phyloP scores from a whole-genome alignment of 345 rosid species.

The Chamaenerion angustifolium region DNA sequence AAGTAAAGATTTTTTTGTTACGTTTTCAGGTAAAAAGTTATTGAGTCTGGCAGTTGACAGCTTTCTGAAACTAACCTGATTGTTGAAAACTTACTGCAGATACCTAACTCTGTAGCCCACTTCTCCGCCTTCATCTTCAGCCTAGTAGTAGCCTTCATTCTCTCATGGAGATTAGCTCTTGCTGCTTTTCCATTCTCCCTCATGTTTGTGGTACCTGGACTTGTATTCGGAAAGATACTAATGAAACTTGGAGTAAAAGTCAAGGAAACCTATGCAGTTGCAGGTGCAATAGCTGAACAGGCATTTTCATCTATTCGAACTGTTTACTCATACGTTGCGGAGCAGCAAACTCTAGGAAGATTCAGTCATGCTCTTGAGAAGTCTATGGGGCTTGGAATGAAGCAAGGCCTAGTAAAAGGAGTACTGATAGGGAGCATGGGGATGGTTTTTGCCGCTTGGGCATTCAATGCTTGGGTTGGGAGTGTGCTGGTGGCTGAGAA shows the following conservation, averaged over 20 bases:
- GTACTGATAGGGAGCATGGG: conserved; percentile 43
- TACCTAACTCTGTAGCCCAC: conserved; percentile 28
- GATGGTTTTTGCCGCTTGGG: conserved; percentile 34
- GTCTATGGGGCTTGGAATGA: conserved; percentile 28
- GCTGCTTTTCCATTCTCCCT: conserved; percentile 34
- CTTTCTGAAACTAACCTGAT: too few species aligned
- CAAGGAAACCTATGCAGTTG: conserved; percentile 29
- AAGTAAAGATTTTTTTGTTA: too few species aligned
- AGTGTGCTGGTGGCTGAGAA: conserved; percentile 30
- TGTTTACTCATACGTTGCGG: conserved; percentile 37
- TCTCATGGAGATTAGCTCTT: conserved; percentile 39
- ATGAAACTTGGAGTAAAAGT: conserved; percentile 22
- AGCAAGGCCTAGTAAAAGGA: conserved; percentile 43
- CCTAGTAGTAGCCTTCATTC: conserved; percentile 21
- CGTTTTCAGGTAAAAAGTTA: too few species aligned
- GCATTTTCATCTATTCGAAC: conserved; percentile 39
- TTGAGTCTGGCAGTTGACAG: too few species aligned
- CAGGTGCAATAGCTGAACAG: conserved; percentile 41
- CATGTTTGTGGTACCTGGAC: conserved; percentile 29
- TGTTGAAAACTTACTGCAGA: conserved; percentile 11
- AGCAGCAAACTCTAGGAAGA: conserved; percentile 23
- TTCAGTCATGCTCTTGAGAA: conserved; percentile 23
- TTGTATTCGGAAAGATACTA: conserved; percentile 29
- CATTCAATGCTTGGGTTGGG: conserved; percentile 41
- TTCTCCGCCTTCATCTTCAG: conserved; percentile 25